A percentile compares a stretch with the other conserved stretches of the same genome.
These are phyloP conservation scores for Lentinus brumalis DNA, from an alignment of 768 basidiomycete species.

Conservation along the genomic window DNA sequence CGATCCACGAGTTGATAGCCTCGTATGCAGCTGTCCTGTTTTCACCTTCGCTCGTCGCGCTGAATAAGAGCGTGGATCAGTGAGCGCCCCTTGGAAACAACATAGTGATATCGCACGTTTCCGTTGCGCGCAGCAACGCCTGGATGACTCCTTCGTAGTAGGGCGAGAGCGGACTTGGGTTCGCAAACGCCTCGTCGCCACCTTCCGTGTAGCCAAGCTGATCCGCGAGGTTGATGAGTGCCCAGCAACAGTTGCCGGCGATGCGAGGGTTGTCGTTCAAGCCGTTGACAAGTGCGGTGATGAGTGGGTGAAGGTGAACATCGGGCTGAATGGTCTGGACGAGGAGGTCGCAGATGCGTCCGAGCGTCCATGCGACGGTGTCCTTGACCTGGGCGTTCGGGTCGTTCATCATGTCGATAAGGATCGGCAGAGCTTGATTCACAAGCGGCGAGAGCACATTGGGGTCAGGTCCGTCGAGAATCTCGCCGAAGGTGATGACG, in stretches of 20 bases:
- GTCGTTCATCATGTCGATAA: constrained; percentile 96
- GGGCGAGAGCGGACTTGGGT: constrained; percentile 70
- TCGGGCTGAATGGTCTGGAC: constrained; percentile 87
- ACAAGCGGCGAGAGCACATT: constrained; percentile 86
- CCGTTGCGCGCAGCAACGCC: constrained; percentile 83
- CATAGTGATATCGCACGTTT: constrained; percentile 57
- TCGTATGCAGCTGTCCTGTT: constrained; percentile 96
- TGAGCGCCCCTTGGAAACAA: background rate
- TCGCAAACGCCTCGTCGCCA: constrained; percentile 52
- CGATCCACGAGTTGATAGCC: constrained; percentile 86
- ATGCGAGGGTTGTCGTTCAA: constrained; percentile 83
- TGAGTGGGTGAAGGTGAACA: constrained; percentile 79
- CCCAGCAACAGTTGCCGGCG: constrained; percentile 94
- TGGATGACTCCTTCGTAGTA: constrained; percentile 88
- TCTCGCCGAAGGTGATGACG: constrained; percentile 97
- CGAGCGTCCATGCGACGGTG: constrained; percentile 97
- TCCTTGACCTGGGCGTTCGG: constrained; percentile 86
- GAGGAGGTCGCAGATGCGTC: constrained; percentile 90
- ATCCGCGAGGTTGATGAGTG: constrained; percentile 92
- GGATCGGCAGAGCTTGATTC: constrained; percentile 88
- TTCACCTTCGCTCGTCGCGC: constrained; percentile 85
- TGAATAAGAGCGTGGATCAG: constrained; percentile 29
- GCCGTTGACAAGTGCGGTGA: constrained; percentile 81
- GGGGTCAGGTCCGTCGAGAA: constrained; percentile 95
- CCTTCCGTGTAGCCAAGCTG: constrained; percentile 79